Percentiles rank a stretch among this genome's conserved stretches.
These are phyloP conservation scores for Chrysoporthe deuterocubensis DNA, from an alignment of 2,329 filamentous ascomycete genomes.

Conservation along the genomic window DNA sequence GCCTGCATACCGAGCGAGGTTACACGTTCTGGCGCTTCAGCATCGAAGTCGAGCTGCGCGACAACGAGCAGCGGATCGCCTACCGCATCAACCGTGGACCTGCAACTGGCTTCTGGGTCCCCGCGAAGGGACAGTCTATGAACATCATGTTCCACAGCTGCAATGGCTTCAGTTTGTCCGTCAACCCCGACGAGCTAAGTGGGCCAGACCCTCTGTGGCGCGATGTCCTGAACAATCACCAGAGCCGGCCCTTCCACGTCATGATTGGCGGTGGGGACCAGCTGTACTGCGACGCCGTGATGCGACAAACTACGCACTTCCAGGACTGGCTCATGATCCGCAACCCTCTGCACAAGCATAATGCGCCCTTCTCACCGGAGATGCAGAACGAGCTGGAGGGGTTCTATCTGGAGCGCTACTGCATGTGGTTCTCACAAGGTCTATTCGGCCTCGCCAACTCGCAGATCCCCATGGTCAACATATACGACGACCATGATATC, in stretches of 20 bases:
- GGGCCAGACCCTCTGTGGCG: conserved; percentile 97
- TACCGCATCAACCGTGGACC: conserved; percentile 96
- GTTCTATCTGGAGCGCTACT: conserved; percentile 88
- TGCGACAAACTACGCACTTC: conserved; percentile 76
- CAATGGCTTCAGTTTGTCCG: conserved; percentile 88
- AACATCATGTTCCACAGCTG: conserved; percentile 99
- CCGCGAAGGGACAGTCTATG: conserved; percentile 82
- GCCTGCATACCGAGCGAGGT: conserved; percentile 82
- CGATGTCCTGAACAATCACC: conserved; percentile 90
- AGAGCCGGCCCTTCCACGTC: conserved; percentile 90
- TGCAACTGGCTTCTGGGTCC: conserved; percentile 91
- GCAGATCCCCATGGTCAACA: conserved; percentile 98
- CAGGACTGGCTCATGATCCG: conserved; percentile 82
- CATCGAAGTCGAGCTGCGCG: conserved; percentile 83
- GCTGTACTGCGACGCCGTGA: conserved; percentile 90
- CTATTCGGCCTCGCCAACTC: conserved; percentile 90
- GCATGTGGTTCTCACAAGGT: conserved; percentile 95
- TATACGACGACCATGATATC: conserved; percentile 94
- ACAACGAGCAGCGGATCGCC: conserved; percentile 81
- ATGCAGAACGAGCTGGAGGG: conserved; percentile 87
- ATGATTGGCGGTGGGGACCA: conserved; percentile 98
- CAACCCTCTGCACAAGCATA: conserved; percentile 79
- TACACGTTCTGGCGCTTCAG: conserved; percentile 98
- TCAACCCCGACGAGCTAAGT: conserved; percentile 78
- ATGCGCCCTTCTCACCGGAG: conserved; percentile 74